These are phyloP conservation scores for Ophidiomyces ophidiicola DNA, from an alignment of 2,329 filamentous ascomycete species.

Conservation along the genomic window DNA sequence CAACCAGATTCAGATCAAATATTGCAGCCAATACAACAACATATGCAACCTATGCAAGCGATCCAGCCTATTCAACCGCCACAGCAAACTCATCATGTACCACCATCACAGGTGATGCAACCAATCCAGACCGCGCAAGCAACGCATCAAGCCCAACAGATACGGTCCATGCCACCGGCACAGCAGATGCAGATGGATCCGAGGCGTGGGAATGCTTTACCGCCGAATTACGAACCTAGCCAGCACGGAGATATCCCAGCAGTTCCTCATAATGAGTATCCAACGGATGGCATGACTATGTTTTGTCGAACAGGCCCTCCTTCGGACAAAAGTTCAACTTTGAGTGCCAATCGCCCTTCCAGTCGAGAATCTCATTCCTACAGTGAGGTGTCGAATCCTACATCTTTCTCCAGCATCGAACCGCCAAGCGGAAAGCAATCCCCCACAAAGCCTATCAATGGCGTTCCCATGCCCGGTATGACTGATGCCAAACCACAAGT, in stretches of 20 bases:
- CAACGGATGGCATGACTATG: slow-evolving; percentile 94
- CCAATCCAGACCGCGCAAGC: slow-evolving; percentile 1
- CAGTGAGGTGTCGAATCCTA: slow-evolving; percentile 82
- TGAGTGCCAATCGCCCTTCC: slow-evolving; percentile 58
- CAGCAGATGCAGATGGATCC: neutral
- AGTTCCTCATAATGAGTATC: slow-evolving; percentile 86
- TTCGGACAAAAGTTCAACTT: slow-evolving; percentile 57
- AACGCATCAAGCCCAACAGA: neutral
- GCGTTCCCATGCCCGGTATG: slow-evolving; percentile 32
- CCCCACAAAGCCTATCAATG: slow-evolving; percentile 47
- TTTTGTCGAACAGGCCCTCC: slow-evolving; percentile 68
- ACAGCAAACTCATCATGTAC: slow-evolving; percentile 11
- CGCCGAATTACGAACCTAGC: slow-evolving; percentile 41
- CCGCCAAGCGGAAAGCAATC: slow-evolving; percentile 61
- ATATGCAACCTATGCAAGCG: slow-evolving; percentile 9
- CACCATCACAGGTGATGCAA: slow-evolving; percentile 12
- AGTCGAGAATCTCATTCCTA: slow-evolving; percentile 79
- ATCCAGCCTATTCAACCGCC: slow-evolving; percentile 25
- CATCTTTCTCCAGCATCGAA: slow-evolving; percentile 77
- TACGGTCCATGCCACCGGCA: neutral
- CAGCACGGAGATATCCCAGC: slow-evolving; percentile 54
- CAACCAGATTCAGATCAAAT: neutral
- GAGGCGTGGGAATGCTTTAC: slow-evolving; percentile 30
- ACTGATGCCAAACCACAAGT: slow-evolving; percentile 52
- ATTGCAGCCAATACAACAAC: neutral